Evolutionary conservation across 1,139 yeast genomes (phyloP).

Genomic region (Suhomyces taliae): DNA sequence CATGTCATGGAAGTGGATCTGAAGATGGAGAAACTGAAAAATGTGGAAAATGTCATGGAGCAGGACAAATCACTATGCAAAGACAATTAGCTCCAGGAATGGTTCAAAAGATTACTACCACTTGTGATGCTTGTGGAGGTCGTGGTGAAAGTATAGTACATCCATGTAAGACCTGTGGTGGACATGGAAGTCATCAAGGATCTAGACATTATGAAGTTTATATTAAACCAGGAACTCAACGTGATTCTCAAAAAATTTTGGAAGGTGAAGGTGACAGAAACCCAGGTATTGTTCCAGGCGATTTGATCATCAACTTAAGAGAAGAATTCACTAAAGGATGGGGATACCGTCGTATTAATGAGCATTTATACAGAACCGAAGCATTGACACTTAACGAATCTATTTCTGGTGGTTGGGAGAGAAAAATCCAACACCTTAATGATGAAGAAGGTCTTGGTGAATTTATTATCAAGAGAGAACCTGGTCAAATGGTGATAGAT

Average conservation of each 20-base stretch:
- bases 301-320: conserved; percentile 57
- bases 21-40: conserved; percentile 66
- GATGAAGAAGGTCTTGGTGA: conserved; percentile 40
- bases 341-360: conserved; percentile 84
- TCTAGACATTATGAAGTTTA: conserved; percentile 59
- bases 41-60: conserved; percentile 73
- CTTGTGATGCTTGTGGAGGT: conserved; percentile 81
- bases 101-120: conserved; percentile 79
- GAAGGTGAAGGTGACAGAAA: conserved; percentile 80
- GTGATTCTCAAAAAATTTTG: conserved; percentile 58
- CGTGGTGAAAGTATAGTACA: conserved; percentile 64
- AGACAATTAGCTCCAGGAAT: conserved; percentile 87
- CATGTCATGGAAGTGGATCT: conserved; percentile 83
- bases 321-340: conserved; percentile 59
- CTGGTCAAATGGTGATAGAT: conserved; percentile 53
- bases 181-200: conserved; percentile 61
- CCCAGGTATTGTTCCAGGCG: conserved; percentile 84
- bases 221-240: conserved; percentile 68
- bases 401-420: conserved; percentile 72
- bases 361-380: conserved; percentile 78
- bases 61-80: conserved; percentile 65
- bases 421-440: conserved; percentile 68
- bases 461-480: conserved; percentile 47
- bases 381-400: conserved; percentile 74
- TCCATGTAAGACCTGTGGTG: conserved; percentile 69